These are phyloP conservation scores for Miamiensis avidus DNA, from an alignment of 169 alveolate genomes.

Conservation along the genomic window DNA sequence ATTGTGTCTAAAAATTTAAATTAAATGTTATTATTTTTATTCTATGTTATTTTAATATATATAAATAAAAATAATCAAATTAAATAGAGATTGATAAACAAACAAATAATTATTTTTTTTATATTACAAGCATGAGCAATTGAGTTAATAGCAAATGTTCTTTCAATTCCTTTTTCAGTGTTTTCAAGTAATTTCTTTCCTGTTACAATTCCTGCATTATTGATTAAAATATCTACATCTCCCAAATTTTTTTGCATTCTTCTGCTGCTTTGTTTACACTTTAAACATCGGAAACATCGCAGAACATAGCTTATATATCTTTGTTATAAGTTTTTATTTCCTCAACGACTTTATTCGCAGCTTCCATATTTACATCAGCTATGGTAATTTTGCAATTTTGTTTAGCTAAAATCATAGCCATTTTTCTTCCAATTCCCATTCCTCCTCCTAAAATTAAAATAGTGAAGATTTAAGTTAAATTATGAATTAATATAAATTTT, in stretches of 20 bases:
- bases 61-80: no score
- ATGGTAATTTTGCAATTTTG: conserved; percentile 58
- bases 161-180: conserved; percentile 42
- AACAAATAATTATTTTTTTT: no score
- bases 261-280: conserved; percentile 47
- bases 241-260: conserved; percentile 42
- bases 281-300: conserved; percentile 64
- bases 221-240: conserved; percentile 49
- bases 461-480: no score
- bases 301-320: conserved; percentile 29
- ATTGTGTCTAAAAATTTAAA: conserved; percentile 29
- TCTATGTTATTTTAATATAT: no score
- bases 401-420: conserved; percentile 57
- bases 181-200: conserved; percentile 61
- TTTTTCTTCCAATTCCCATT: conserved; percentile 64
- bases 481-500: no score
- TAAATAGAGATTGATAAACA: no score
- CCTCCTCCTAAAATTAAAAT: conserved; percentile 55
- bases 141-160: conserved; percentile 62
- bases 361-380: conserved; percentile 61
- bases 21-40: neutral
- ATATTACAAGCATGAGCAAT: conserved; percentile 47
- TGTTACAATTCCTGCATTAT: conserved; percentile 75
- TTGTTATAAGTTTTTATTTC: conserved; percentile 10
- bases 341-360: conserved; percentile 27